Evolutionary conservation across 306 rosid species (phyloP), one percentile per base, ranked within the genome.

Genomic region (Dryas octopetala): DNA sequence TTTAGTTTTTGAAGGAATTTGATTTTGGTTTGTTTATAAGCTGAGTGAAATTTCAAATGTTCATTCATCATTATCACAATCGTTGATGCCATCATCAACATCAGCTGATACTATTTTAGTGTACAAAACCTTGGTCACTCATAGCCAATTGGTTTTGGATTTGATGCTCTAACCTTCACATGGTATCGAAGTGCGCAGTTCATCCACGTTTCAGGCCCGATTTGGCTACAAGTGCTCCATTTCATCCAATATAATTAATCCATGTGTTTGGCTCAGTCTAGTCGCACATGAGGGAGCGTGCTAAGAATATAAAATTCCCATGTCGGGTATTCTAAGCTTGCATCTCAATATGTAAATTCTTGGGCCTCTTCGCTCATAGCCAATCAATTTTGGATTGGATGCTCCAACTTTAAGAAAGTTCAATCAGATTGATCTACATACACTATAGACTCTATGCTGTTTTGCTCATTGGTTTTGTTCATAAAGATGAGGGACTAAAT

Each of bases 391-490:
- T 52, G 17, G n/a, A 14, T 45, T 46, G 54, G 70, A 17, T 66
- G 70, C 10, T 45, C 32, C 70, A 46, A 17, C 70, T 66, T 19
- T 66, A 66, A 66, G 54, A 11, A 12, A 66, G 40, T 65, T 15
- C 15, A 17, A 44, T 45, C 15, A 17, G 2, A 16, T 19, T 17
- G 38, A 41, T 11, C 41, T 53, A 12, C 54, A 17, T 23, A 45
- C 44, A 17, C 40, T 23, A 66, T 4, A 5, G 7, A 66, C 23
- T 17, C 54, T 2, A 9, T 43, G 51, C 43, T 66, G 32, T 66
- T 66, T 61, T 45, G 69, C 32, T 47, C 38, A 47, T 66, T 19
- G 41, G n/a, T 19, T 47, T 53, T 28, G 52, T 16, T 65, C 3
- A 47, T 17, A 23, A 47, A 43, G 15, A 48, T 68, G 28, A 49